These are phyloP conservation scores for Colletotrichum tropicale DNA, from an alignment of 2,329 filamentous ascomycete species.

Conservation along the genomic window DNA sequence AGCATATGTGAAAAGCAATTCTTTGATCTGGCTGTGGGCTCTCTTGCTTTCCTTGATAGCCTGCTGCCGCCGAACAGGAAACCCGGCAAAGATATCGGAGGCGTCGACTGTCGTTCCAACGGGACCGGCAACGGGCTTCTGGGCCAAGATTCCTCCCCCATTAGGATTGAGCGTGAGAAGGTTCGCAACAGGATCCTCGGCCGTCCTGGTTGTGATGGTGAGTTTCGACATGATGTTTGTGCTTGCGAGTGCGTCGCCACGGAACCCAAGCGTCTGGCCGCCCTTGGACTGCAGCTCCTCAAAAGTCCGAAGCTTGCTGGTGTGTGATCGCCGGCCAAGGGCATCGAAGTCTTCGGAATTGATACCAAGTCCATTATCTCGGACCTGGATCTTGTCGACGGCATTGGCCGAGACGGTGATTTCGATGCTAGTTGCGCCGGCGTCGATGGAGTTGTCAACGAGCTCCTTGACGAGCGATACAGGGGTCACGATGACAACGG, in stretches of 20 bases:
- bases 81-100: constrained; percentile 59
- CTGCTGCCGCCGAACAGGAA: constrained; percentile 68
- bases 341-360: constrained; percentile 61
- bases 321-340: constrained; percentile 71
- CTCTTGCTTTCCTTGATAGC: constrained; percentile 63
- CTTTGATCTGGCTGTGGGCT: constrained; percentile 60
- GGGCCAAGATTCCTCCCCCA: constrained; percentile 43
- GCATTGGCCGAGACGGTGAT: constrained; percentile 69
- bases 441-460: constrained; percentile 78
- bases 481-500: constrained; percentile 64
- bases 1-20: constrained; percentile 67
- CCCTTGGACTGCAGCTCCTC: constrained; percentile 64
- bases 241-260: constrained; percentile 75
- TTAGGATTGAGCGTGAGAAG: constrained; percentile 46
- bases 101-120: constrained; percentile 73
- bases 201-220: constrained; percentile 66
- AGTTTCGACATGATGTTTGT: constrained; percentile 65
- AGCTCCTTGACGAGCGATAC: constrained; percentile 75
- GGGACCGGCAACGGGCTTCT: constrained; percentile 52
- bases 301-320: constrained; percentile 73
- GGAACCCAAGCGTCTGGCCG: constrained; percentile 71
- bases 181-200: constrained; percentile 63
- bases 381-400: constrained; percentile 71
- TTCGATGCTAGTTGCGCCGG: constrained; percentile 68
- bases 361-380: constrained; percentile 78